Base-by-base conservation (phyloP, 306 rosid genomes). In the Fragaria nilgerrensis region DNA sequence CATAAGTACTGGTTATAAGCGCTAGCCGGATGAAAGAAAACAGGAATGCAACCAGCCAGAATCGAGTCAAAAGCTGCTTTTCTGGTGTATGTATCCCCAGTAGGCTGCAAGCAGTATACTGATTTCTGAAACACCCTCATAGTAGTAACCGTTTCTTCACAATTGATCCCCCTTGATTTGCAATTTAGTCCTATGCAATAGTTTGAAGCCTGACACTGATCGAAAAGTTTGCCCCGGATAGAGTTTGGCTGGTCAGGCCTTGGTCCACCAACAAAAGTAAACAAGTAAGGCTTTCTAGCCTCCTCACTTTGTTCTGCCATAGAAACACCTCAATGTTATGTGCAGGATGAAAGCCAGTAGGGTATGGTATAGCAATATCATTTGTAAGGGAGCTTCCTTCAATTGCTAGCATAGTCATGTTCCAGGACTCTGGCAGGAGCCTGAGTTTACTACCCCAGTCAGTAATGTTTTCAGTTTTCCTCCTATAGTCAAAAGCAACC, bases 11-110 rank as follows among this genome's bases (percentile, higher is more conserved):
- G 89, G 0, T 25, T 22, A 64, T 87, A 87, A 44, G 90, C 85
- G 22, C 90, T 85, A 12, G 23, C 15, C 56, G 83, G 77, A 80
- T 76, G 78, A 74, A 89, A 89, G 77, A 89, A 87, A 47, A 87
- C 89, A 3, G 91, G 89, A 80, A 89, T 82, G 13, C 93, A 89
- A 5, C 90, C 90, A 0, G 85, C 88, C 23, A 87, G 50, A 52
- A 87, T 85, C 2, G 91, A 84, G 56, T 86, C 89, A 41, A 86
- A 88, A 7, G 81, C 80, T 45, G 92, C 82, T 70, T 85, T 71
- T 32, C 89, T 84, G 0, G 89, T 88, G 77, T 4, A 86, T 20
- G 92, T 82, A 77, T 88, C 92, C 25, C 88, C 85, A 3, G 85
- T 71, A 34, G 92, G 92, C 78, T 88, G 87, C 27, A 88, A 70